Evolutionary conservation across 2,329 filamentous ascomycete genomes (phyloP).

Genomic region (Talaromyces marneffei): DNA sequence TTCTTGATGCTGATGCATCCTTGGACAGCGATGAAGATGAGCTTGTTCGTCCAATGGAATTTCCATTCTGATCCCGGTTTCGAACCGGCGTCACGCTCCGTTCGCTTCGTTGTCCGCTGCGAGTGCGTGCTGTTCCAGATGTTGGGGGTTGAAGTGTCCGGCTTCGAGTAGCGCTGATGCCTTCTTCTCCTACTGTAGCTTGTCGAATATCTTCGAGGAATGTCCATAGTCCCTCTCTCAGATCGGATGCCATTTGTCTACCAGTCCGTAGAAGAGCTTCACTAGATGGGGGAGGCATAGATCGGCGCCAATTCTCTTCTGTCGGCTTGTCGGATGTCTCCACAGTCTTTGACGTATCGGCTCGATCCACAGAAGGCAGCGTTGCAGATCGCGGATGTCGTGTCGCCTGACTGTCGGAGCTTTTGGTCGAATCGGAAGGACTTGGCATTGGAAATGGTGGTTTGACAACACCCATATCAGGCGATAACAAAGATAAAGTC

Average conservation of each 20-base stretch:
- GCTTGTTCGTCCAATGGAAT: slow-evolving; percentile 23
- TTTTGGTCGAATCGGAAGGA: slow-evolving; percentile 17
- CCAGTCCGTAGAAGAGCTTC: slow-evolving; percentile 51
- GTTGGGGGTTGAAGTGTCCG: slow-evolving; percentile 28
- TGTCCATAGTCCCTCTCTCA: slow-evolving; percentile 83
- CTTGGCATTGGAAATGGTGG: slow-evolving; percentile 15
- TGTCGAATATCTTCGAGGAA: slow-evolving; percentile 95
- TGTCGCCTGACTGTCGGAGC: slow-evolving; percentile 25
- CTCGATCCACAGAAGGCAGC: slow-evolving; percentile 36
- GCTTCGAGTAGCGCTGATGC: slow-evolving; percentile 54
- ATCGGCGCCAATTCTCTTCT: slow-evolving; percentile 35
- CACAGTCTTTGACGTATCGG: slow-evolving; percentile 16
- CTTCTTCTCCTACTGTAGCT: slow-evolving; percentile 92
- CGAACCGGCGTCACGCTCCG: slow-evolving; percentile 26
- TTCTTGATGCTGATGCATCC: slow-evolving; percentile 23
- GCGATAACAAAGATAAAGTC: slow-evolving; percentile 78
- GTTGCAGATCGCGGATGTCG: slow-evolving; percentile 37
- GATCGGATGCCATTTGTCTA: slow-evolving; percentile 81
- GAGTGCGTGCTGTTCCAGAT: slow-evolving; percentile 21
- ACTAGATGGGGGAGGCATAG: slow-evolving; percentile 41
- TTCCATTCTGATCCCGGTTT: slow-evolving; percentile 28
- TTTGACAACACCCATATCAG: slow-evolving; percentile 24
- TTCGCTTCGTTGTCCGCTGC: slow-evolving; percentile 23
- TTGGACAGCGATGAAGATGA: slow-evolving; percentile 28
- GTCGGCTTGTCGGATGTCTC: slow-evolving; percentile 21